Conservation (phyloP, 108 stramenopile genomes). For the Skeletonema grethae region DNA sequence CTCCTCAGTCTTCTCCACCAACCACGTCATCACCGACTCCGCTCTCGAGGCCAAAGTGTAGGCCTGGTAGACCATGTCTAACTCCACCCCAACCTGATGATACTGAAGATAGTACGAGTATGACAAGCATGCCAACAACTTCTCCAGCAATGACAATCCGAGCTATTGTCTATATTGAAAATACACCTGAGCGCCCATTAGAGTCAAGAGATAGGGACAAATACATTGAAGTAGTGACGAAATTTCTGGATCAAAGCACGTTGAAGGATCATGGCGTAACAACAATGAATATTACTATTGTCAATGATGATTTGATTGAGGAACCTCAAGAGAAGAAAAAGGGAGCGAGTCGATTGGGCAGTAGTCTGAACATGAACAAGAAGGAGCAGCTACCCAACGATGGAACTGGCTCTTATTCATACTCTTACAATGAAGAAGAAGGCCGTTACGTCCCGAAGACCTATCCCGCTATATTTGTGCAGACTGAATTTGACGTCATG, state of each 20-base stretch:
- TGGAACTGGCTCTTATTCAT: background rate
- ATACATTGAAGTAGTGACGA: constrained; percentile 10
- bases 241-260: background rate
- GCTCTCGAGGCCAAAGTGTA: background rate
- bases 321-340: background rate
- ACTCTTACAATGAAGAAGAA: background rate
- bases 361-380: background rate
- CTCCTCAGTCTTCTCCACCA: background rate
- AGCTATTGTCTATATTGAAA: constrained; percentile 15
- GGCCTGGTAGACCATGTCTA: constrained; percentile 19
- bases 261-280: constrained; percentile 4
- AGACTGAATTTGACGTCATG: constrained; percentile 9
- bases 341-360: background rate
- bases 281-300: background rate
- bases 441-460: constrained; percentile 3
- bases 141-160: constrained; percentile 5
- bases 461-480: constrained; percentile 22
- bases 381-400: background rate
- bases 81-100: background rate
- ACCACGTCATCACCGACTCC: background rate
- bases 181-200: constrained; percentile 13
- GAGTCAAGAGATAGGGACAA: constrained; percentile 7
- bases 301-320: constrained; percentile 15
- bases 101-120: background rate
- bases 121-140: constrained; percentile 1